Evolutionary conservation across 2,329 filamentous ascomycete genomes (phyloP), one percentile per base, ranked within the genome.

Genomic region (Ceratocystis albifundus): DNA sequence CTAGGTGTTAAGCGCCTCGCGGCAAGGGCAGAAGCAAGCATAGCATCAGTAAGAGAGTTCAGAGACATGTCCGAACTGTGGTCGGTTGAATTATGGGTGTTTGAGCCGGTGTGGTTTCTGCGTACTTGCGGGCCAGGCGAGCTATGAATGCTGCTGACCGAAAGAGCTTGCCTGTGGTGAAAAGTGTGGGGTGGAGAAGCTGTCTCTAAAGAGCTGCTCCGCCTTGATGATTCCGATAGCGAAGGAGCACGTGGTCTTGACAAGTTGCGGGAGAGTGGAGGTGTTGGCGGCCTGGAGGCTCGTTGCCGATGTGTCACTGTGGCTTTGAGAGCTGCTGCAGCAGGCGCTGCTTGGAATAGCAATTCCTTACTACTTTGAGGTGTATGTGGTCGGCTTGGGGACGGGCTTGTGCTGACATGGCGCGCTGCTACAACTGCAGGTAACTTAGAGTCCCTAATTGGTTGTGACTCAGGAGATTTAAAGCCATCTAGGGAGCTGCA

Each of bases 11-110:
- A 77, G 69, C 84, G 83, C 1, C 85, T 80, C 0, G 87, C 84
- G 4, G 89, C 89, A 0, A 92, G 78, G 28, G 86, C 88, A 1
- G 88, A 85, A 1, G 88, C 88, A 71, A 92, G 82, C 67, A 92
- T 90, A 69, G 89, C 89, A 71, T 84, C 84, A 12, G 88, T 85
- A 6, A 92, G 81, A 0, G 85, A 85, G 67, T 86, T 82, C 8
- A 89, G 79, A 0, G 82, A 81, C 32, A 86, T 78, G 64, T 71
- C 28, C 7, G 55, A 36, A 15, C 17, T 59, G 17, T 25, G 44
- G 4, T 57, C 61, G 10, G 12, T 10, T 59, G 1, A 59, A 32
- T 32, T 12, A n/a, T 17, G 25, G 8, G 22, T 30, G 17, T 41
- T 30, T 53, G 32, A 41, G 30, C 48, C 53, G 17, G 55, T 45